Evolutionary conservation across 2,329 filamentous ascomycete species (phyloP).

Genomic region (Epicoccum nigrum): DNA sequence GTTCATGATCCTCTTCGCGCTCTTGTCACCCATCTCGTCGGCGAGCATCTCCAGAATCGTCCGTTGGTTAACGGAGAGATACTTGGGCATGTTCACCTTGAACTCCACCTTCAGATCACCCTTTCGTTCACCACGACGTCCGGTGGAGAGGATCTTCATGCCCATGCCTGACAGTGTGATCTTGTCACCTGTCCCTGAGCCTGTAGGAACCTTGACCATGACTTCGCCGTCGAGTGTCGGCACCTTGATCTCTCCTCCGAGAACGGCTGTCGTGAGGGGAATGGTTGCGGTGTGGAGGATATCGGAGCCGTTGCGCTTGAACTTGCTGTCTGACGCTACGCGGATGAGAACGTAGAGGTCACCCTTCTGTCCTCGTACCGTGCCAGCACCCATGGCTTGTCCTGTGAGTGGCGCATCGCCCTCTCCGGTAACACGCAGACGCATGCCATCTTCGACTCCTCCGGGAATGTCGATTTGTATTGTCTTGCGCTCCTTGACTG

Average conservation of each 20-base stretch:
- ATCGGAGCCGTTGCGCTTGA: constrained; percentile 84
- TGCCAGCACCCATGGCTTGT: constrained; percentile 66
- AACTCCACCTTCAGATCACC: constrained; percentile 95
- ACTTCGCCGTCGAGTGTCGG: constrained; percentile 91
- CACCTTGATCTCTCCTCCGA: constrained; percentile 87
- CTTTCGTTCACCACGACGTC: constrained; percentile 63
- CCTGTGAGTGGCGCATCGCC: constrained; percentile 86
- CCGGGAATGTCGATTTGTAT: constrained; percentile 91
- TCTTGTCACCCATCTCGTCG: constrained; percentile 93
- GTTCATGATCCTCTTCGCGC: constrained; percentile 91
- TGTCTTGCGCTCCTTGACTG: constrained; percentile 80
- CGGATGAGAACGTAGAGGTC: constrained; percentile 91
- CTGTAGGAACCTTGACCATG: constrained; percentile 87
- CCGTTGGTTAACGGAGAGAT: constrained; percentile 86
- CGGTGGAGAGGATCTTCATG: constrained; percentile 78
- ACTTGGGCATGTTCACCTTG: constrained; percentile 94
- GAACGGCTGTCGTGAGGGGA: constrained; percentile 87
- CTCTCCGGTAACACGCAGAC: constrained; percentile 80
- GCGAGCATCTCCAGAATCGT: constrained; percentile 95
- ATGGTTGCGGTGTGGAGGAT: constrained; percentile 91
- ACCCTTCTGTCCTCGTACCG: constrained; percentile 69
- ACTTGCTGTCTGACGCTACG: constrained; percentile 88
- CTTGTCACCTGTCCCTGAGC: constrained; percentile 90
- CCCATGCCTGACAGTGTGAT: constrained; percentile 89
- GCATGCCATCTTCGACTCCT: constrained; percentile 96